Percentiles rank a stretch among this genome's conserved stretches.
Evolutionary conservation across 148 eudicot species (phyloP).

Genomic region (Diospyros kaki): DNA sequence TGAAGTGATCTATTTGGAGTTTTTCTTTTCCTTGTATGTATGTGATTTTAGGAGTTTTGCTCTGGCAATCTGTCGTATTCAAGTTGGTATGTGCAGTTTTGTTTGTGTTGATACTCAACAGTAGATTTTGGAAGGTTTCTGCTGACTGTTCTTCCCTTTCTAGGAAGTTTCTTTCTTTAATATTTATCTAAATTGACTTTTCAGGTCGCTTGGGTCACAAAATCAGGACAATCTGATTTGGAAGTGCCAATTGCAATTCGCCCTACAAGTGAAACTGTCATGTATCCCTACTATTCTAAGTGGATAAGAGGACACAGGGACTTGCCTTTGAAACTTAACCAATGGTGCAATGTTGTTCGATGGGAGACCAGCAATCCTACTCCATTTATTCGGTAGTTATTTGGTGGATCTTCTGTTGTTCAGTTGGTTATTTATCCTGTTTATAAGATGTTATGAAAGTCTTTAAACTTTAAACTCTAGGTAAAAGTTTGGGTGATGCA

Average conservation of each 20-base stretch:
- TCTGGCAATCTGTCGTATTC: neutral
- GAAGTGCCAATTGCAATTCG: constrained; percentile 97
- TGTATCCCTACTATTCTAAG: constrained; percentile 97
- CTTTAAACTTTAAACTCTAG: neutral
- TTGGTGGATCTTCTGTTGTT: neutral
- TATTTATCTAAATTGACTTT: constrained; percentile 1
- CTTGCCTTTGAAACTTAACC: constrained; percentile 87
- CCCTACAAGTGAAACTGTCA: constrained; percentile 99
- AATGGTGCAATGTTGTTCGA: constrained; percentile 98
- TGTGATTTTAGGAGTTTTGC: neutral
- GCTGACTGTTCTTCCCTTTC: neutral
- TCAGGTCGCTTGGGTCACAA: constrained; percentile 99
- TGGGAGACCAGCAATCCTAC: constrained; percentile 99
- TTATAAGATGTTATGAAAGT: neutral
- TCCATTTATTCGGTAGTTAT: constrained; percentile 86
- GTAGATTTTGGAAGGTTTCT: neutral
- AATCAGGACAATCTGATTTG: constrained; percentile 80
- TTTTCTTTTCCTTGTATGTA: too few species aligned
- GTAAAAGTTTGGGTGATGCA: neutral
- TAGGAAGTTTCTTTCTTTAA: neutral
- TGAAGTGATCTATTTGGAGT: too few species aligned
- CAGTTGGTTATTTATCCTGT: neutral
- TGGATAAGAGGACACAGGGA: constrained; percentile 99
- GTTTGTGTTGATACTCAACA: neutral
- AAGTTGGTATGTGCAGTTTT: neutral